phyloP scores from a whole-genome alignment of 176 grass and related monocot species.

The Otatea glauca region DNA sequence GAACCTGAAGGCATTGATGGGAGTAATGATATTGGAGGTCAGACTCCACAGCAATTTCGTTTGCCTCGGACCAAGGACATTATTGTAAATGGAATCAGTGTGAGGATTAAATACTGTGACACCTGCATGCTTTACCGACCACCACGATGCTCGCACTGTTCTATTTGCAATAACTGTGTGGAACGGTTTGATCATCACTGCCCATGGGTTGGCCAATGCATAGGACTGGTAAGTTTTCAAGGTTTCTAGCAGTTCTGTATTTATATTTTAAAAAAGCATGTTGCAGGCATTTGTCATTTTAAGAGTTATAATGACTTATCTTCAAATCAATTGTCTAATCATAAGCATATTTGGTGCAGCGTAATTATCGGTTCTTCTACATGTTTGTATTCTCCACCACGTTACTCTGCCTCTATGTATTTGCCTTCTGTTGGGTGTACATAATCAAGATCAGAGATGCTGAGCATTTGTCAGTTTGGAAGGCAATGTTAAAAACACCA shows the following conservation, averaged over 20 bases:
- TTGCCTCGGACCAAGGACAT: conserved; percentile 81
- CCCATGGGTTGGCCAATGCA: conserved; percentile 96
- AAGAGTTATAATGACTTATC: neutral
- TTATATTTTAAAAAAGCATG: conserved; percentile 1
- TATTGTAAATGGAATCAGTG: conserved; percentile 74
- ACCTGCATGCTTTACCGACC: conserved; percentile 93
- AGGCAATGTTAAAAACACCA: conserved; percentile 76
- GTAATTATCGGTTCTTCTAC: conserved; percentile 97
- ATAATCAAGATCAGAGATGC: conserved; percentile 82
- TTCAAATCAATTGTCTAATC: conserved; percentile 36
- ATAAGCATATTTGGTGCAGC: conserved; percentile 56
- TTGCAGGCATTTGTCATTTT: neutral
- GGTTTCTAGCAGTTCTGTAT: conserved; percentile 18
- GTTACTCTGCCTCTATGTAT: conserved; percentile 86
- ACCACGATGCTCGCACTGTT: conserved; percentile 90
- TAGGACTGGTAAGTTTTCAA: conserved; percentile 69
- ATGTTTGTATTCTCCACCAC: conserved; percentile 98
- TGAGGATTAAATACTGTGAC: conserved; percentile 89
- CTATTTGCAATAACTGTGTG: conserved; percentile 95
- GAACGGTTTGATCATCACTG: conserved; percentile 97
- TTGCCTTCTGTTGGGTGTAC: conserved; percentile 88
- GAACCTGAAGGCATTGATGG: conserved; percentile 68
- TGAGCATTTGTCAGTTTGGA: conserved; percentile 65
- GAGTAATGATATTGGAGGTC: conserved; percentile 45
- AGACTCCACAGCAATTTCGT: conserved; percentile 76